A percentile compares a stretch with the other conserved stretches of the same genome.
Conservation (phyloP, 2,329 filamentous ascomycete genomes). For the Cordyceps militaris region DNA sequence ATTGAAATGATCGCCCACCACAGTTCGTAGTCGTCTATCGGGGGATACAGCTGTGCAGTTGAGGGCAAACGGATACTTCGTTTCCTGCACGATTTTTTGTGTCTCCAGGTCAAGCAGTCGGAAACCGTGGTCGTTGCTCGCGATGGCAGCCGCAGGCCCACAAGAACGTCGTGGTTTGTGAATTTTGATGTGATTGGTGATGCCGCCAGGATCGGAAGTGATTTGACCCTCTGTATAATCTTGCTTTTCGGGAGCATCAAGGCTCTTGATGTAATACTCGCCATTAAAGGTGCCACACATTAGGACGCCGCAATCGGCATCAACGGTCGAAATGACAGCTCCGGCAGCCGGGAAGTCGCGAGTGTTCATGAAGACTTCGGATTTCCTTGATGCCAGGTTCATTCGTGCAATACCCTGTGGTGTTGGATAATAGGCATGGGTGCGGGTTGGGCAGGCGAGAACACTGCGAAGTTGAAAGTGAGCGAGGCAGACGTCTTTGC, state of each 20-base stretch:
- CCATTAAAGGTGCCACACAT: conserved; percentile 53
- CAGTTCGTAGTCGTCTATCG: conserved; percentile 61
- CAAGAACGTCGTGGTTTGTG: conserved; percentile 45
- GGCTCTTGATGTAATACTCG: conserved; percentile 43
- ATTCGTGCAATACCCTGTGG: conserved; percentile 42
- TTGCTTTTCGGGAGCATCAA: conserved; percentile 34
- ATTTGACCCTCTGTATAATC: conserved; percentile 38
- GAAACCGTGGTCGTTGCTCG: conserved; percentile 55
- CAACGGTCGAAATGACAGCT: conserved; percentile 43
- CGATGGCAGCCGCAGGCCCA: conserved; percentile 49
- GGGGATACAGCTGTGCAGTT: conserved; percentile 70
- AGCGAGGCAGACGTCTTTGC: conserved; percentile 46
- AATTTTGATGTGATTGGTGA: conserved; percentile 59
- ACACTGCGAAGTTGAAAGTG: conserved; percentile 62
- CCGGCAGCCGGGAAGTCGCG: conserved; percentile 29
- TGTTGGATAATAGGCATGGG: conserved; percentile 51
- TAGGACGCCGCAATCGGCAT: conserved; percentile 47
- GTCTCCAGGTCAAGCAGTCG: conserved; percentile 52
- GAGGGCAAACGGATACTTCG: conserved; percentile 51
- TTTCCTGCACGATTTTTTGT: conserved; percentile 49
- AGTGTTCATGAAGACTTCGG: conserved; percentile 39
- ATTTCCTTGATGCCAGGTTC: conserved; percentile 41
- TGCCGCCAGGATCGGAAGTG: conserved; percentile 44
- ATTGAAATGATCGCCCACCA: conserved; percentile 63
- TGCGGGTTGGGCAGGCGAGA: conserved; percentile 48